Evolutionary conservation across 108 stramenopile genomes (phyloP), one percentile per base, ranked within the genome.

Genomic region (Discostella pseudostelligera): DNA sequence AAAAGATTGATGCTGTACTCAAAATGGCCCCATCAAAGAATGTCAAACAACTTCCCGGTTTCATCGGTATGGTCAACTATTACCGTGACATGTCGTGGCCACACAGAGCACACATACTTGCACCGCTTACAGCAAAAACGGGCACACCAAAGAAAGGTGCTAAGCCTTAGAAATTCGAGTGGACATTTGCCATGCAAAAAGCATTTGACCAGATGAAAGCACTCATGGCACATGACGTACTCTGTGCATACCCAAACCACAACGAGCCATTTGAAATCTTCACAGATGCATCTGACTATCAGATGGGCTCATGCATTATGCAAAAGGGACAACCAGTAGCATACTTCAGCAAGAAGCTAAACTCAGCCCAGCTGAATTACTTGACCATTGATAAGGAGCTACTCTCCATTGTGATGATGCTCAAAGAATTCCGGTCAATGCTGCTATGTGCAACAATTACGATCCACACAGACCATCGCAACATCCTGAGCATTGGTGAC

Each of bases 171-270:
- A 28, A 24, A 13, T 61, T 61, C 29, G 26, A 16, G 2, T 61
- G 60, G 60, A 61, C 45, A 19, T 0, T 0, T 20, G 26, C 24
- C 6, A 61, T 61, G 60, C 25, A 60, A 5, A 21, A 69, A 36
- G 76, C 85, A 19, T 83, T 86, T 32, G 42, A 81, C 3, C 22
- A 63, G 22, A 83, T 81, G 61, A 86, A 86, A 58, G 65, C 66
- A 1, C 5, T 81, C 6, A n/a, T 81, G 10, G 69, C 68, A 26
- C 17, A 14, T 13, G 80, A 83, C 42, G 61, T 39, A 0, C 24
- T 86, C 2, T 19, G 78, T 8, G 36, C 55, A 1, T 83, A 68
- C 56, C 73, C 82, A 2, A 62, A 86, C 62, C 64, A 69, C 37
- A 61, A 78, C 32, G 28, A 65, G 28, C 79, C 67, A 9, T 86